A percentile compares a stretch with the other conserved stretches of the same genome.
Evolutionary conservation across 2,329 filamentous ascomycete species (phyloP).

Genomic region (Penicillium sp.): DNA sequence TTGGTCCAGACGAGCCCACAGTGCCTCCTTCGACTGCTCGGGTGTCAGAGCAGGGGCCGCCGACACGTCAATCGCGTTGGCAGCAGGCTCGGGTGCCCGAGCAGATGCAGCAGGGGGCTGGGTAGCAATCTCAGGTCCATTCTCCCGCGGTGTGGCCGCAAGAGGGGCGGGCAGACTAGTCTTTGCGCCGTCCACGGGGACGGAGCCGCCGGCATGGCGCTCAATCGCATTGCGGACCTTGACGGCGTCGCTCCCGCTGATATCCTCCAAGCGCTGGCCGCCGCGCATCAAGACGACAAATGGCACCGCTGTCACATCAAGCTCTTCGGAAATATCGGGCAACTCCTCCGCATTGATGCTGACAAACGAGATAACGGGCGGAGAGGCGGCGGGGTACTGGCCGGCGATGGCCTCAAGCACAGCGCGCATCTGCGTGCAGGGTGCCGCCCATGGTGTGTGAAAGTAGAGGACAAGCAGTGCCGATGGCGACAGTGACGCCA

Average conservation of each 20-base stretch:
- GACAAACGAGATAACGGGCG: conserved; percentile 70
- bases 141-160: conserved; percentile 35
- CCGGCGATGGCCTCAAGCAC: conserved; percentile 79
- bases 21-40: conserved; percentile 70
- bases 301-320: conserved; percentile 91
- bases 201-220: conserved; percentile 57
- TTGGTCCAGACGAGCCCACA: conserved; percentile 72
- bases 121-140: conserved; percentile 26
- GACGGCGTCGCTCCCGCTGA: conserved; percentile 82
- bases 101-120: conserved; percentile 21
- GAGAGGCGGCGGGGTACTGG: conserved; percentile 67
- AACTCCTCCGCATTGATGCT: conserved; percentile 92
- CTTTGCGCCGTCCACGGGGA: conserved; percentile 23
- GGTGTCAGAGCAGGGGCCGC: conserved; percentile 23
- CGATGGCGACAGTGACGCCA: conserved; percentile 59
- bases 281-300: conserved; percentile 76
- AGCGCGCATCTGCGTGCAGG: conserved; percentile 87
- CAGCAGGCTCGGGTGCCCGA: conserved; percentile 19
- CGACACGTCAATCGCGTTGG: conserved; percentile 20
- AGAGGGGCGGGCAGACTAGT: conserved; percentile 37
- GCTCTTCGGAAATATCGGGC: conserved; percentile 81
- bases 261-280: conserved; percentile 69
- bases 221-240: conserved; percentile 84
- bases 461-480: conserved; percentile 85
- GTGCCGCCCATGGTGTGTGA: conserved; percentile 93